Base-by-base conservation (phyloP, 768 basidiomycete species). In the Chalciporus piperatus region DNA sequence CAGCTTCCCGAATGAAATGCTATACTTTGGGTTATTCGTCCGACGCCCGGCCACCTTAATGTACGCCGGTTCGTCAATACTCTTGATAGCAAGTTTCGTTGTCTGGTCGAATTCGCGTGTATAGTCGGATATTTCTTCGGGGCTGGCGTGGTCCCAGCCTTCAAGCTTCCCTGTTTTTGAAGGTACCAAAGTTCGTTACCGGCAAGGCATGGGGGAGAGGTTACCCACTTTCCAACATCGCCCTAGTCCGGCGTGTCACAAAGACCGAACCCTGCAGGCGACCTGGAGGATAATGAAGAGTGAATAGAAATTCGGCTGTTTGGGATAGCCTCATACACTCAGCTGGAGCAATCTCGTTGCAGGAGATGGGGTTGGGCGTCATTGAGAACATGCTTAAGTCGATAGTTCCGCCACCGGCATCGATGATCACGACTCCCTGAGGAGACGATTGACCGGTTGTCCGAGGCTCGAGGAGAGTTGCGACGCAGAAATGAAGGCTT, bases 251-350 rank as follows among this genome's bases (percentile, higher is more conserved):
- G 11, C 71, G 67, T 19, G 66, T 77, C 14, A 80, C 76, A 53
- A 75, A 77, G 1, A 76, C 68, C 0, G 78, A 79, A 17, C 78
- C 78, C 41, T 72, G 64, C 41, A 78, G 70, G 25, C 70, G 68
- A 61, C 76, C 77, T 78, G 40, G 14, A 22, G 11, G 3, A 16
- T 1, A 17, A 20, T 32, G 25, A 6, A 32, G 22, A 47, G 22
- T 32, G 10, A 11, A 27, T n/a, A 19, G 9, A 35, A 13, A 25
- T 35, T 25, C 41, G 10, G 23, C 23, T 3, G 17, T 25, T 2
- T 3, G 3, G 1, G 7, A 22, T 8, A 33, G 4, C 13, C 12
- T 8, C 47, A 13, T 52, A 67, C 69, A 69, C 25, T 64, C 65
- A 46, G 63, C 58, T 19, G 63, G 59, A 22, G 60, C 58, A 41